Conservation (phyloP, 2,329 filamentous ascomycete genomes). For the Botrytis aclada region DNA sequence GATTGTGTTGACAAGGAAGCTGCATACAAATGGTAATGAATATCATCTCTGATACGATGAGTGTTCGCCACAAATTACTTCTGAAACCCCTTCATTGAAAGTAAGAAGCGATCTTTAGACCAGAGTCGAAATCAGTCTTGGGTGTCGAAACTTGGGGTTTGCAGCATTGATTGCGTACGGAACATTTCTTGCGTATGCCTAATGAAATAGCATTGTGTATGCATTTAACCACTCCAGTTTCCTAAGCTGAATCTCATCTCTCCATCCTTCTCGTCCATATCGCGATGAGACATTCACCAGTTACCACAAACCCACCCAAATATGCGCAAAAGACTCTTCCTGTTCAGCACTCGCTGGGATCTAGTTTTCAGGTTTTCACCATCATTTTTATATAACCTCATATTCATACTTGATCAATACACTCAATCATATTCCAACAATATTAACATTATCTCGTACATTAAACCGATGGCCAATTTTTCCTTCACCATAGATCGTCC, state of each 20-base stretch:
- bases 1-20: not conserved
- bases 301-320: not conserved
- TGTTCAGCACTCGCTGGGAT: not conserved
- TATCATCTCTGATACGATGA: not conserved
- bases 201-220: not conserved
- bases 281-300: not conserved
- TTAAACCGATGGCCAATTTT: not conserved
- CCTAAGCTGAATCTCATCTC: not conserved
- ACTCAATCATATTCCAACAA: not conserved
- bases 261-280: not conserved
- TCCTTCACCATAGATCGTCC: not conserved
- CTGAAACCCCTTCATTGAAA: not conserved
- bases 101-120: not conserved
- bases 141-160: not conserved
- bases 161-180: not conserved
- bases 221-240: not conserved
- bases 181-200: rapidly evolving
- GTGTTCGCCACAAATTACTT: not conserved
- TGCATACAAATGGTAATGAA: not conserved
- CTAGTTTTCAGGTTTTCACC: not conserved
- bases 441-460: not conserved
- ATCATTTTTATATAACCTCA: rapidly evolving
- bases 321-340: not conserved
- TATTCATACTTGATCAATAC: not conserved
- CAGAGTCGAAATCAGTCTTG: not conserved